Evolutionary conservation across 2,329 filamentous ascomycete genomes (phyloP).

Genomic region (Clonostachys solani): DNA sequence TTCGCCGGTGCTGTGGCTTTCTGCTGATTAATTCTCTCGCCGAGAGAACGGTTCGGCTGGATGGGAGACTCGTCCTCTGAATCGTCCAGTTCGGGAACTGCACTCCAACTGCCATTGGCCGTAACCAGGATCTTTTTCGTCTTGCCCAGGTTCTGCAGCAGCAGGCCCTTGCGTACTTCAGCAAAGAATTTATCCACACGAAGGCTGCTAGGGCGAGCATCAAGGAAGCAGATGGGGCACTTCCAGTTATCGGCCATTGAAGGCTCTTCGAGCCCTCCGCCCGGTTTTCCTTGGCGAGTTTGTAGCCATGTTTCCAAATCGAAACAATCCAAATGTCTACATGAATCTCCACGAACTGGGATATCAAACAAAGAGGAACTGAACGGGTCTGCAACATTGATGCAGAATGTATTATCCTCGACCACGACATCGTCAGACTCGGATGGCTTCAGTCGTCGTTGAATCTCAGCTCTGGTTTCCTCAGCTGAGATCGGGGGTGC

Average conservation of each 20-base stretch:
- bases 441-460: slow-evolving; percentile 29
- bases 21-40: too few species aligned
- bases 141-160: slow-evolving; percentile 7
- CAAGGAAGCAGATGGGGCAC: slow-evolving; percentile 77
- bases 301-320: slow-evolving; percentile 79
- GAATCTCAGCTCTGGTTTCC: slow-evolving; percentile 54
- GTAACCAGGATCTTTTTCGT: slow-evolving; percentile 21
- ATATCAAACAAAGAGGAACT: slow-evolving; percentile 58
- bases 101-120: slow-evolving; percentile 24
- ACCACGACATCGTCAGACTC: slow-evolving; percentile 57
- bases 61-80: slow-evolving; percentile 10
- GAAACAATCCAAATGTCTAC: slow-evolving; percentile 82
- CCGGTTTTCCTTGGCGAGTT: slow-evolving; percentile 50
- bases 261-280: slow-evolving; percentile 31
- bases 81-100: slow-evolving; percentile 21
- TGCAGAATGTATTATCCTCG: slow-evolving; percentile 44
- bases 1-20: too few species aligned
- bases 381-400: slow-evolving; percentile 67
- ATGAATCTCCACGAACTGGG: slow-evolving; percentile 67
- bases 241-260: slow-evolving; percentile 69
- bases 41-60: too few species aligned
- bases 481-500: slow-evolving; percentile 33
- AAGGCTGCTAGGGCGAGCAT: slow-evolving; percentile 71
- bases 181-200: slow-evolving; percentile 71
- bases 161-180: slow-evolving; percentile 53